Conservation (phyloP, 495 filamentous ascomycete species). For the Lophiostoma macrostomum region DNA sequence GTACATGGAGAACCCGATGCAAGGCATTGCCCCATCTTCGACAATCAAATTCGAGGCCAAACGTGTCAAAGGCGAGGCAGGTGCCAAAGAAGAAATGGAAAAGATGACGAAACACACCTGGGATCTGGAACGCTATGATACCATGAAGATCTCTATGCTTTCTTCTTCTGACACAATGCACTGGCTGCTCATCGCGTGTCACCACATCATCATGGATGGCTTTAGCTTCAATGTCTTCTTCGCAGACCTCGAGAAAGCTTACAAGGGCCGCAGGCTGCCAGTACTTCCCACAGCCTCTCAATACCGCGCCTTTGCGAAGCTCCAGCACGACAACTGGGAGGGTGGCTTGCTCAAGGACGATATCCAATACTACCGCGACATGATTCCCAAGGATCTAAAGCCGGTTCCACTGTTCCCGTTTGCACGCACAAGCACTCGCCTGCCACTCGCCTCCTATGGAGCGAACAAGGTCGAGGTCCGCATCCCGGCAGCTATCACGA, state of each 20-base stretch:
- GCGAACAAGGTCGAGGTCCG: neutral
- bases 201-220: conserved; percentile 28
- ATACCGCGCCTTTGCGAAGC: neutral
- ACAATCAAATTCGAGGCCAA: too few relatives aligned
- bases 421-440: neutral
- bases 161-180: neutral
- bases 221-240: conserved; percentile 19
- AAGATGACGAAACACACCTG: conserved; percentile 4
- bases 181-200: conserved; percentile 10
- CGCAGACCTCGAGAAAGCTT: conserved; percentile 2
- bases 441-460: neutral
- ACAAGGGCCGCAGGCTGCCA: neutral
- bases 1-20: too few relatives aligned
- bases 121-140: neutral
- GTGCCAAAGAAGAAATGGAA: too few relatives aligned
- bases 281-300: neutral
- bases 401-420: conserved; percentile 1
- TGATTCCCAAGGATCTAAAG: neutral
- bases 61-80: too few relatives aligned
- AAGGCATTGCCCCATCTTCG: too few relatives aligned
- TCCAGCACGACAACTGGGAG: neutral
- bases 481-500: neutral
- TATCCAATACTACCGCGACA: neutral
- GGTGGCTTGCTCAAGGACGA: neutral
- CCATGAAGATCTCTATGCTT: conserved; percentile 2